Percentiles rank a stretch among this genome's conserved stretches.
phyloP scores from a whole-genome alignment of 1,284 basidiomycete genomes.

The Ceratobasidium sp. region DNA sequence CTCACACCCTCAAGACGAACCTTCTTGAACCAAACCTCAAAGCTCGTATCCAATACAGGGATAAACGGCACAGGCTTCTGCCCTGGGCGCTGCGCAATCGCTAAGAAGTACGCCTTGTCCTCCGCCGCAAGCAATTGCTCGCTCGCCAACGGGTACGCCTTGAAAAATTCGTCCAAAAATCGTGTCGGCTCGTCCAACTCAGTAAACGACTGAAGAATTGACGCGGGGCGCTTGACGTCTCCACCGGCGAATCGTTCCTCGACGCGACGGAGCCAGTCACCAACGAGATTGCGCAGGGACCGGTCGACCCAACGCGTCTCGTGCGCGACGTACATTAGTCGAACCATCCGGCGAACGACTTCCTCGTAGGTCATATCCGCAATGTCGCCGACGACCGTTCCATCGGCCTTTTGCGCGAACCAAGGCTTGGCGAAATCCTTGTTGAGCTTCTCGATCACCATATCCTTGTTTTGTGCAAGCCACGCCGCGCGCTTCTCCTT shows the following conservation, averaged over 20 bases:
- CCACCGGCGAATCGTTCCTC: constrained; percentile 98
- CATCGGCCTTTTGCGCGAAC: constrained; percentile 97
- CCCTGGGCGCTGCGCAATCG: constrained; percentile 92
- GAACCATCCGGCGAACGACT: constrained; percentile 89
- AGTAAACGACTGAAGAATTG: constrained; percentile 90
- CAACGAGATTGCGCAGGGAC: constrained; percentile 94
- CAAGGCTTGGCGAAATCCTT: constrained; percentile 96
- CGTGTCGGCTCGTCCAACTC: constrained; percentile 85
- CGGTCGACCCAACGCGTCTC: constrained; percentile 95
- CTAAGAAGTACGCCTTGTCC: constrained; percentile 95
- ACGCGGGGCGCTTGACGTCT: constrained; percentile 82
- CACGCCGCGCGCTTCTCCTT: constrained; percentile 95
- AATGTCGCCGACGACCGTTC: constrained; percentile 85
- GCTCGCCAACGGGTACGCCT: constrained; percentile 84
- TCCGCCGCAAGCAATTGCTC: constrained; percentile 94
- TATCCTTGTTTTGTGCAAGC: constrained; percentile 89
- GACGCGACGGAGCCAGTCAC: constrained; percentile 96
- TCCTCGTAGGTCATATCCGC: constrained; percentile 99
- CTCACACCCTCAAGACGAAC: constrained; percentile 60
- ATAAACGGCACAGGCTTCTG: constrained; percentile 99
- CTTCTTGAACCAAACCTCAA: constrained; percentile 99
- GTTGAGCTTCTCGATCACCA: constrained; percentile 94
- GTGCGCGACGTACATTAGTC: constrained; percentile 93
- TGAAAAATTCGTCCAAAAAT: constrained; percentile 89
- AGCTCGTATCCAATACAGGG: constrained; percentile 92